Percentiles rank a stretch among this genome's conserved stretches.
Evolutionary conservation across 306 rosid genomes (phyloP).

Genomic region (Hylodesmum podocarpum): DNA sequence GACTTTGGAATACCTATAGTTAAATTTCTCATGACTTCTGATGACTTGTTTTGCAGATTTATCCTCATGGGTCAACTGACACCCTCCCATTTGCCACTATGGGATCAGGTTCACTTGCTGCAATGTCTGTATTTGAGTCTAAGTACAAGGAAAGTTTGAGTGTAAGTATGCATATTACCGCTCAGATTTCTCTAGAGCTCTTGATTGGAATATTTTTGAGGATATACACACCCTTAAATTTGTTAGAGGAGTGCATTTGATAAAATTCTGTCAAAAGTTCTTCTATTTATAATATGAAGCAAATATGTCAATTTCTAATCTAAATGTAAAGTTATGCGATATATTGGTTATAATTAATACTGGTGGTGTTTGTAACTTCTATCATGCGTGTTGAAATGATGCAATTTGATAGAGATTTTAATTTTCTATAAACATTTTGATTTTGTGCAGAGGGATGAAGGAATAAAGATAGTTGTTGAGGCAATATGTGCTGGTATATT

Average conservation of each 20-base stretch:
- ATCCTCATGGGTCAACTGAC: conserved; percentile 89
- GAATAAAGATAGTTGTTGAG: conserved; percentile 67
- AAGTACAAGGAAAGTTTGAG: conserved; percentile 67
- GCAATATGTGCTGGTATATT: conserved; percentile 94
- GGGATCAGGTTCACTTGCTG: conserved; percentile 60
- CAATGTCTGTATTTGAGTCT: conserved; percentile 50
- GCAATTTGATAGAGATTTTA: neutral
- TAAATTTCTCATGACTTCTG: conserved; percentile 28
- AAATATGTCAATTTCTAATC: neutral
- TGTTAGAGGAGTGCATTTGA: neutral
- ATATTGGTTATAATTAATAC: conserved; percentile 1
- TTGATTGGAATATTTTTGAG: neutral
- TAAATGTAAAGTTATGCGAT: neutral
- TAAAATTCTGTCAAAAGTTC: neutral
- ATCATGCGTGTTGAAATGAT: neutral
- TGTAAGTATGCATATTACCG: conserved; percentile 37
- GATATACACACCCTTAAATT: neutral
- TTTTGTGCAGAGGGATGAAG: conserved; percentile 76
- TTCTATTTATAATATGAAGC: neutral
- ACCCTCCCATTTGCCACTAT: conserved; percentile 54
- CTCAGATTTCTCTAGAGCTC: neutral
- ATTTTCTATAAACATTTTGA: conserved; percentile 1
- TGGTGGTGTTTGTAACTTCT: conserved; percentile 4
- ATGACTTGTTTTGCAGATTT: conserved; percentile 52
- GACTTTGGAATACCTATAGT: conserved; percentile 15